A percentile compares a stretch with the other conserved stretches of the same genome.
Conservation (phyloP, 805 yeast genomes). For the Candida insectorum region DNA sequence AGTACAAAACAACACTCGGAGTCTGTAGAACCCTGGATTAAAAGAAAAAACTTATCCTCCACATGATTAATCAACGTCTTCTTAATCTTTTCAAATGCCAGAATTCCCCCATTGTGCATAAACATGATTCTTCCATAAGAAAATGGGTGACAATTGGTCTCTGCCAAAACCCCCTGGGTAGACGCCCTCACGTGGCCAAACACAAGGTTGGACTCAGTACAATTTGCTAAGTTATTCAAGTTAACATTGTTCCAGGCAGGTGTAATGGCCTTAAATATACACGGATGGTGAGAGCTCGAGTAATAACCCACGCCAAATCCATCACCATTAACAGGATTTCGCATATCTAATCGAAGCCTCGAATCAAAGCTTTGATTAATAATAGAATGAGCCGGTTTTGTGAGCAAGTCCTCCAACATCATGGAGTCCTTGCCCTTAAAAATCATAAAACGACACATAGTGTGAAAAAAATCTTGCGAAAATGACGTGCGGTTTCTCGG, state of each 20-base stretch:
- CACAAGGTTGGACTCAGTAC: conserved; percentile 78
- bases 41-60: conserved; percentile 73
- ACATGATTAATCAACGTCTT: conserved; percentile 67
- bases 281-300: conserved; percentile 60
- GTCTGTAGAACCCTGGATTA: conserved; percentile 91
- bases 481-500: neutral
- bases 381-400: conserved; percentile 95
- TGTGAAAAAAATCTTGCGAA: neutral
- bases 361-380: conserved; percentile 95
- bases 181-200: conserved; percentile 97
- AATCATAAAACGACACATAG: conserved; percentile 92
- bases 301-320: conserved; percentile 98
- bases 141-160: conserved; percentile 97
- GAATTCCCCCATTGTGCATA: conserved; percentile 95
- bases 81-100: conserved; percentile 71
- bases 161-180: conserved; percentile 90
- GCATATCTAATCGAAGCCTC: conserved; percentile 77
- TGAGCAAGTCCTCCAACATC: conserved; percentile 77
- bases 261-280: conserved; percentile 91
- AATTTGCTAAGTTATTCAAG: conserved; percentile 77
- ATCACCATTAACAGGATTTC: conserved; percentile 95
- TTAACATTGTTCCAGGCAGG: conserved; percentile 98
- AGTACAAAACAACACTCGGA: conserved; percentile 94
- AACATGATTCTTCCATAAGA: conserved; percentile 83
- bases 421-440: conserved; percentile 90